phyloP scores from a whole-genome alignment of 1,284 basidiomycete species.

The Schizophyllum commune region DNA sequence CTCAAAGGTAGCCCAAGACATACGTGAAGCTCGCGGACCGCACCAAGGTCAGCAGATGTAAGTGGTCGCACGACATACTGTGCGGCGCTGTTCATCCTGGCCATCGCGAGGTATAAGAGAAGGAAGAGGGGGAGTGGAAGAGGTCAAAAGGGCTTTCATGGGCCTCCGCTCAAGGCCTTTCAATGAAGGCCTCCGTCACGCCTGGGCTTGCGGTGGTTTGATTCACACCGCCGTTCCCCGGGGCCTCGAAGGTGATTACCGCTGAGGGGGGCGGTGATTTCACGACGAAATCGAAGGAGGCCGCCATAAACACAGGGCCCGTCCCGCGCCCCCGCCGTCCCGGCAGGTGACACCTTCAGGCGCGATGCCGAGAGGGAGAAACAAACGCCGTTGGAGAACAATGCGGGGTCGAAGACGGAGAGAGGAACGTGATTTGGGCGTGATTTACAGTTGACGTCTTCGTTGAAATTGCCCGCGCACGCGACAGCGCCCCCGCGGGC shows the following conservation, averaged over 20 bases:
- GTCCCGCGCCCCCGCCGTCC: neutral
- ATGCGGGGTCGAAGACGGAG: neutral
- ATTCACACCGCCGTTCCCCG: neutral
- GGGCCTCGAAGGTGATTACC: neutral
- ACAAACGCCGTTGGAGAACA: neutral
- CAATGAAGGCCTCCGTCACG: neutral
- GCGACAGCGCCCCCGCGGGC: neutral
- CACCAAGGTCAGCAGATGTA: slow-evolving; percentile 30
- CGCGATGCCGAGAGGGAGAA: neutral
- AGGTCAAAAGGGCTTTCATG: neutral
- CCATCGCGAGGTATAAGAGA: neutral
- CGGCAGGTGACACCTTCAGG: neutral
- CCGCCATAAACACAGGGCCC: neutral
- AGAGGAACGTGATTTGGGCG: neutral
- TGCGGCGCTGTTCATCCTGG: slow-evolving; percentile 6
- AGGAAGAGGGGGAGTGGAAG: neutral
- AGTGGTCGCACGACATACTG: slow-evolving; percentile 17
- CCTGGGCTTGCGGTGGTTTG: neutral
- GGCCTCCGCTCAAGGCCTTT: neutral
- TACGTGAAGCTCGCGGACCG: slow-evolving; percentile 40
- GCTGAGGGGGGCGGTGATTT: neutral
- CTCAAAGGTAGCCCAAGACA: slow-evolving; percentile 13
- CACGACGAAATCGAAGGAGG: neutral
- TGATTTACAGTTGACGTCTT: neutral
- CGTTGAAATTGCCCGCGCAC: neutral